Evolutionary conservation across 495 filamentous ascomycete genomes (phyloP).

Genomic region (Aspergillus carlsbadensis): DNA sequence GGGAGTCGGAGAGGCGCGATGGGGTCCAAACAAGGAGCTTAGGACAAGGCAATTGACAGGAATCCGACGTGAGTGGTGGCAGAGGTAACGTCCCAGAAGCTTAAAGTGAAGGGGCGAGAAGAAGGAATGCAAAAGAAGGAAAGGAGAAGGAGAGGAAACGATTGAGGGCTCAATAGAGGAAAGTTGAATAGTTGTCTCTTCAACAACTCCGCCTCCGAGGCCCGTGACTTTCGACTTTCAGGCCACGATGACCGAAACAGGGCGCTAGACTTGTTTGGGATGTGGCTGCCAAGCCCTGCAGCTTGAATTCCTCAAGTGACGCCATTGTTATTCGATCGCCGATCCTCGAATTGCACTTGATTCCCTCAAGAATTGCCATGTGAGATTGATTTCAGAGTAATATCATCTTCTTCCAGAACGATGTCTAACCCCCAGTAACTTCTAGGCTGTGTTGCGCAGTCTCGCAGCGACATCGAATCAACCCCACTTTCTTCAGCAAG

Average conservation of each 20-base stretch:
- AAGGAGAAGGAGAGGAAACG: constrained; percentile 6
- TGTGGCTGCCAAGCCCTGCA: constrained; percentile 10
- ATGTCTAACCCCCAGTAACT: neutral
- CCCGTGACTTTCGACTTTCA: constrained; percentile 31
- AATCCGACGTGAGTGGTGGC: neutral
- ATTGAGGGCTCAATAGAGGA: constrained; percentile 6
- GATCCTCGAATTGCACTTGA: constrained; percentile 5
- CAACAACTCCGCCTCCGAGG: constrained; percentile 16
- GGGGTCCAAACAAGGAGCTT: constrained; percentile 10
- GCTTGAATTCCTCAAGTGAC: constrained; percentile 26
- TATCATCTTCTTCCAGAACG: neutral
- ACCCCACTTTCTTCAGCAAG: constrained; percentile 10
- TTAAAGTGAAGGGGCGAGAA: neutral
- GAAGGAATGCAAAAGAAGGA: neutral
- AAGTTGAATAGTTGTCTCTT: constrained; percentile 14
- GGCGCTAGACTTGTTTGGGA: constrained; percentile 31
- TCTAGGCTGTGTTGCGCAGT: neutral
- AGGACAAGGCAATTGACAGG: neutral
- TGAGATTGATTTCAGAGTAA: neutral
- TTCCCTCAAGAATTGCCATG: constrained; percentile 3
- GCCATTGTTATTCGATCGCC: constrained; percentile 19
- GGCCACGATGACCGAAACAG: constrained; percentile 46
- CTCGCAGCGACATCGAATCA: neutral
- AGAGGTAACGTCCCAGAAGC: neutral
- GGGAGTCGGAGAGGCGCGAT: constrained; percentile 1